Evolutionary conservation across 192 early-diverging fungal genomes (phyloP).

Genomic region (Gonapodya prolifera): DNA sequence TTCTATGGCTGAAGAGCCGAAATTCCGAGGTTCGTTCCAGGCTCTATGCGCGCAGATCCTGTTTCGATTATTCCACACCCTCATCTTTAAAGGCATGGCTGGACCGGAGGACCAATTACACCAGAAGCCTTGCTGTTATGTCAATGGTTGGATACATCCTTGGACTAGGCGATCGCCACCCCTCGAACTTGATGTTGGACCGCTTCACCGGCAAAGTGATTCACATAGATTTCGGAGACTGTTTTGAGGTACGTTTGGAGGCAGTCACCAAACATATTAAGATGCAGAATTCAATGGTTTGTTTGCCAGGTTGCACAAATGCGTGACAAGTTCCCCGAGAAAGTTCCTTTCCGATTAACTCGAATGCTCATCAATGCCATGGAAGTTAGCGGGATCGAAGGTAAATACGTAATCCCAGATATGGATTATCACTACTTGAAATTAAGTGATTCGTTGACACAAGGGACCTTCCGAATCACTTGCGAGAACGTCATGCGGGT

Average conservation of each 20-base stretch:
- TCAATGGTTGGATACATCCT: conserved; percentile 98
- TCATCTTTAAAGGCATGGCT: conserved; percentile 54
- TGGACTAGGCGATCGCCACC: conserved; percentile 94
- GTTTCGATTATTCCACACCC: neutral
- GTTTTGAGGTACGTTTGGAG: conserved; percentile 63
- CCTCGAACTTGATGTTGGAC: conserved; percentile 90
- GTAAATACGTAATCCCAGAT: neutral
- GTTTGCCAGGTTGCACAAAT: conserved; percentile 71
- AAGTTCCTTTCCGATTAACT: conserved; percentile 96
- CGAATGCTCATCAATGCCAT: conserved; percentile 96
- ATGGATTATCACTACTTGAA: no score
- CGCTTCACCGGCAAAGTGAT: conserved; percentile 79
- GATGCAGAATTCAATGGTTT: conserved; percentile 3
- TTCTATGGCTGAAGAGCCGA: conserved; percentile 87
- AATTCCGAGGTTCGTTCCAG: conserved; percentile 62
- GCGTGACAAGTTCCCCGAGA: conserved; percentile 93
- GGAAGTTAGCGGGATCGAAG: conserved; percentile 51
- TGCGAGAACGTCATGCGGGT: conserved; percentile 95
- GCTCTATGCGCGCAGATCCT: neutral
- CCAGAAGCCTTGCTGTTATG: conserved; percentile 87
- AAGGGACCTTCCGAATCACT: conserved; percentile 91
- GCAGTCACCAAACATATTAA: conserved; percentile 4
- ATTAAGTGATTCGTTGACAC: conserved; percentile 19
- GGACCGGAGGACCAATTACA: conserved; percentile 89
- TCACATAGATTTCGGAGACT: conserved; percentile 97